Conservation (phyloP, 2,329 filamentous ascomycete species). For the Mycosphaerelloides madeirae region DNA sequence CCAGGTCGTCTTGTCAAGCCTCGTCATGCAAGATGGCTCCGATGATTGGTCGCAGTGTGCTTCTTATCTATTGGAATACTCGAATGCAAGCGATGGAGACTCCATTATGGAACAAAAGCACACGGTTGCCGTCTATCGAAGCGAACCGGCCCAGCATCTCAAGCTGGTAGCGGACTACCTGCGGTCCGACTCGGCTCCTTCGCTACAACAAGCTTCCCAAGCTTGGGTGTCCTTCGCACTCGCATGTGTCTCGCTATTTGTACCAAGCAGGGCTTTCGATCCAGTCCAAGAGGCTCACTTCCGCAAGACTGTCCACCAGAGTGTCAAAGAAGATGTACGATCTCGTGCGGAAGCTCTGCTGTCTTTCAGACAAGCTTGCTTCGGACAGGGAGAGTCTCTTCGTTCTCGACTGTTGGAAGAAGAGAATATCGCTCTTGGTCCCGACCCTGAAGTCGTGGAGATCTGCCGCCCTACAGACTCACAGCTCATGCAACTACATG, state of each 20-base stretch:
- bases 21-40: not conserved
- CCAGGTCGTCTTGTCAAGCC: constrained; percentile 32
- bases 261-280: constrained; percentile 83
- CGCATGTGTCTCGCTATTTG: constrained; percentile 70
- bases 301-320: constrained; percentile 56
- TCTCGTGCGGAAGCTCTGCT: constrained; percentile 57
- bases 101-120: no score
- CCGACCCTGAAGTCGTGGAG: constrained; percentile 59
- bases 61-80: no score
- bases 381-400: constrained; percentile 63
- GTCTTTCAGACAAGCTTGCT: constrained; percentile 62
- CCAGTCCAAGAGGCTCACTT: constrained; percentile 62
- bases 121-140: no score
- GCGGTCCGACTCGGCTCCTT: not conserved
- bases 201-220: constrained; percentile 28
- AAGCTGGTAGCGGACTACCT: not conserved
- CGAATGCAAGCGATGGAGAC: no score
- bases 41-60: not conserved
- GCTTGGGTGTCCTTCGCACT: constrained; percentile 75
- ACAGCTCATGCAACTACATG: constrained; percentile 67
- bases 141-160: not conserved
- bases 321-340: constrained; percentile 53
- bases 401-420: constrained; percentile 60
- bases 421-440: constrained; percentile 61
- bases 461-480: constrained; percentile 69